A percentile compares a stretch with the other conserved stretches of the same genome.
Evolutionary conservation across 345 rosid genomes (phyloP).

Genomic region (Aethionema arabicum): DNA sequence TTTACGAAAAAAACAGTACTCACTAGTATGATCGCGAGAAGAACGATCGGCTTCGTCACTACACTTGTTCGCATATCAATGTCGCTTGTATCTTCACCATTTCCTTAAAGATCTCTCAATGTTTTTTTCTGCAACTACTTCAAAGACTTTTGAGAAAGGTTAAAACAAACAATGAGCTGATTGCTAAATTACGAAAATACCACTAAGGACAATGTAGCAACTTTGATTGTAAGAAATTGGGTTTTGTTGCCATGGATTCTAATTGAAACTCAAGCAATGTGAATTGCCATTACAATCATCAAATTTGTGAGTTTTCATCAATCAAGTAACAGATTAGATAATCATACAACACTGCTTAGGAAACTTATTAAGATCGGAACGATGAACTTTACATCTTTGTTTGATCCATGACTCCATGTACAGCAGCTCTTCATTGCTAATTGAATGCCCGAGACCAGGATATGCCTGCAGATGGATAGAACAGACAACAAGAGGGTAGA

Average conservation of each 20-base stretch:
- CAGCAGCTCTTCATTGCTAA: conserved; percentile 51
- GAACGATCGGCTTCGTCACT: conserved; percentile 25
- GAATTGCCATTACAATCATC: not conserved
- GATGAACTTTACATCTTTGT: conserved; percentile 51
- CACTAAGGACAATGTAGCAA: not conserved
- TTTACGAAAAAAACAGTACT: conserved; percentile 41
- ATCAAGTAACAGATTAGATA: not conserved
- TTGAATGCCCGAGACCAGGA: conserved; percentile 65
- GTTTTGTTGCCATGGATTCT: not conserved
- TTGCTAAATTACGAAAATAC: conserved; percentile 7
- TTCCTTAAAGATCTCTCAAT: conserved; percentile 7
- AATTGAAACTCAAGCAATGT: not conserved
- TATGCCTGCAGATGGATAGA: conserved; percentile 46
- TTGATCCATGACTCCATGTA: conserved; percentile 73
- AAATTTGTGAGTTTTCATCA: not conserved
- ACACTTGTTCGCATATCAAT: conserved; percentile 31
- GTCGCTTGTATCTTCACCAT: conserved; percentile 23
- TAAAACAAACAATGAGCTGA: not conserved
- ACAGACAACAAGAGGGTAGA: not conserved
- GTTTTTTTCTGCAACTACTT: not conserved
- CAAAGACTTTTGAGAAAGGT: not conserved
- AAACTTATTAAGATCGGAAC: not conserved
- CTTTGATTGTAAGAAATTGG: too few species aligned
- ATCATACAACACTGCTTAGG: not conserved
- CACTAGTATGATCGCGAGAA: conserved; percentile 28